Percentiles rank a stretch among this genome's conserved stretches.
phyloP scores from a whole-genome alignment of 768 basidiomycete species.

The Russula earlei region DNA sequence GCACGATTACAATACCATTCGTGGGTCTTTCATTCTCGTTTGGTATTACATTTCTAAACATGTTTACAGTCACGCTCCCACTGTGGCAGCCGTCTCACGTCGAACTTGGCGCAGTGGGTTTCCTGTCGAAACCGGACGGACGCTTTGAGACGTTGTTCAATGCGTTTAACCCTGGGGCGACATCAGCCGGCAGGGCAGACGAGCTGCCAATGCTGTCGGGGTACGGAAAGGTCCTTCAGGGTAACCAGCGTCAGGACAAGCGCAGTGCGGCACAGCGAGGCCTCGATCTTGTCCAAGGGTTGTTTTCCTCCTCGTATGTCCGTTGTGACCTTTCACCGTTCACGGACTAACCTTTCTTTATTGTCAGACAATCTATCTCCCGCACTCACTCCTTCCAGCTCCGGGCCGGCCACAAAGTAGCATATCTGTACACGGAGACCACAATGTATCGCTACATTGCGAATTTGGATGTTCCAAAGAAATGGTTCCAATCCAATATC shows the following conservation, averaged over 20 bases:
- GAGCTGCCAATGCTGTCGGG: conserved; percentile 51
- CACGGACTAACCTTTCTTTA: too few relatives aligned
- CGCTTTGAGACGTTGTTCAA: conserved; percentile 67
- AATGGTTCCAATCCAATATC: conserved; percentile 66
- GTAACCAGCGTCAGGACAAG: conserved; percentile 45
- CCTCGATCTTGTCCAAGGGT: conserved; percentile 44
- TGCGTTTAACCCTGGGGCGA: conserved; percentile 44
- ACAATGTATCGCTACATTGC: conserved; percentile 62
- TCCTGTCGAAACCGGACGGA: conserved; percentile 57
- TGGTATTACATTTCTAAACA: not conserved
- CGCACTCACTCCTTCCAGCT: conserved; percentile 53
- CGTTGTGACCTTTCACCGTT: not conserved
- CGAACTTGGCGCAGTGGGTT: conserved; percentile 65
- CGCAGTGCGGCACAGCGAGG: conserved; percentile 50
- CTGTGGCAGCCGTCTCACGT: conserved; percentile 63
- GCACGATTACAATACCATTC: conserved; percentile 60
- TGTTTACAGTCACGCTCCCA: conserved; percentile 32
- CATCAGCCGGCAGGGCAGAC: conserved; percentile 34
- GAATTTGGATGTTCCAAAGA: conserved; percentile 50
- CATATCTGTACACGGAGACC: conserved; percentile 60
- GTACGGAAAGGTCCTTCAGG: conserved; percentile 47
- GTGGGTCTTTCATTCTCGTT: conserved; percentile 32
- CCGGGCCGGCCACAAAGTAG: conserved; percentile 53
- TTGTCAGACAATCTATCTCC: conserved; percentile 35
- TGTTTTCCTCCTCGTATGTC: conserved; percentile 26